These are phyloP conservation scores for Zelonia costaricensis DNA, from an alignment of 208 protist species.

Conservation along the genomic window DNA sequence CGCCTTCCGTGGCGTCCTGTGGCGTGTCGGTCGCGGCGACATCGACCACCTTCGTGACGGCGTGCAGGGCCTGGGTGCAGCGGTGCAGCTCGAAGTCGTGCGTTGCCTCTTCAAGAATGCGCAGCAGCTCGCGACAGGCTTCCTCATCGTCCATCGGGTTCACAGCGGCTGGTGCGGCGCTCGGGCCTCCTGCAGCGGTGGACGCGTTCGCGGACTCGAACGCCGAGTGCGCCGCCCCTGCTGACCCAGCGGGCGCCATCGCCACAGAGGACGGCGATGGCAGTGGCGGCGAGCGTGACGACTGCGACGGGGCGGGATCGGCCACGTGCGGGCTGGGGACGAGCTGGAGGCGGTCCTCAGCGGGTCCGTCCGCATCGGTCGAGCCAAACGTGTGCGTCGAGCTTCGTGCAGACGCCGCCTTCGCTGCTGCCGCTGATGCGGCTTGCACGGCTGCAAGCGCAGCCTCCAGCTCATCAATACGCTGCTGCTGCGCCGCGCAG, in stretches of 20 bases:
- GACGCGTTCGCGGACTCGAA: not conserved
- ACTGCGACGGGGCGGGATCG: too few relatives aligned
- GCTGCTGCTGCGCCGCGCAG: conserved; percentile 25
- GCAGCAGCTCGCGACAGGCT: conserved; percentile 61
- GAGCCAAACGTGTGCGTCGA: not conserved
- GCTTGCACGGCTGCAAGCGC: conserved; percentile 5
- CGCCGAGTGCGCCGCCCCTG: not conserved
- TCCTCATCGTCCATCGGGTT: conserved; percentile 59
- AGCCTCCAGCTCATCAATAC: conserved; percentile 40
- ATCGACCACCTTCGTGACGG: conserved; percentile 38
- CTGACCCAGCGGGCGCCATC: not conserved
- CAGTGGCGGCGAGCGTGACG: too few relatives aligned
- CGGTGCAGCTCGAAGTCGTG: conserved; percentile 76
- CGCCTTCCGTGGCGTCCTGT: conserved; percentile 5
- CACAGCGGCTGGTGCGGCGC: too few relatives aligned
- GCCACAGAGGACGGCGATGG: not conserved
- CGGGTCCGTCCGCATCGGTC: not conserved
- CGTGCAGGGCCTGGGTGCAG: conserved; percentile 56
- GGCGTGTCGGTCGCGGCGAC: conserved; percentile 22
- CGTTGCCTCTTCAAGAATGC: conserved; percentile 62
- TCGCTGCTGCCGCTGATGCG: not conserved
- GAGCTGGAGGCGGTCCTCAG: not conserved
- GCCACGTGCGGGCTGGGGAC: not conserved
- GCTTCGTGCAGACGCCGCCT: too few relatives aligned
- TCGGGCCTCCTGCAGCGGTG: not conserved